Base-by-base conservation (phyloP, 2,329 filamentous ascomycete species). In the Colletotrichum sp. region DNA sequence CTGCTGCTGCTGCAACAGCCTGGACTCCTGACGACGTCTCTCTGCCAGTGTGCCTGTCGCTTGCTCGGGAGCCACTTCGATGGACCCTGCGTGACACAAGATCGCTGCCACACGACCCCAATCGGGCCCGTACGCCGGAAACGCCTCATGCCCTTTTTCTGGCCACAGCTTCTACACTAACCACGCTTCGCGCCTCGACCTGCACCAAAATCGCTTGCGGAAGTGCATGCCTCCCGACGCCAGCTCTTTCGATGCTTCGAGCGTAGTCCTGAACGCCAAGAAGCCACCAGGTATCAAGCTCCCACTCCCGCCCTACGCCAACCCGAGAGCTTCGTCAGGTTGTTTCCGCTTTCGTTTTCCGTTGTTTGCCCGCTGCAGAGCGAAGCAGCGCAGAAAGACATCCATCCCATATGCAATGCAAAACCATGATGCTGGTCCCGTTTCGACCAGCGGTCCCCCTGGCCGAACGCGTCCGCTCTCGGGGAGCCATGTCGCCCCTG, bases 401-500 rank as follows among this genome's bases (percentile, higher is more conserved):
- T 27, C 56, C 58, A 58, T 70, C 34, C 48, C 48, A 58, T 70
- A 68, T 73, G 73, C 72, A 61, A 39, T 52, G 55, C 69, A 68
- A 43, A 75, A 75, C 55, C 73, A 75, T 73, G 69, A 75, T 75
- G 73, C 73, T 48, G 43, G 69, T 43, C 32, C 67, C 27, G 62
- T 73, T 75, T 73, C 73, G 56, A 73, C 34, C 43, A 65, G 64
- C 62, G 43, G 56, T 39, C 22, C n/a, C 64, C 70, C 70, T 73
- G 32, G 62, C 64, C 56, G 56, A 75, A 73, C 64, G 39, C 55
- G 69, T 72, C 55, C 55, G 68, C 39, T 43, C 30, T 43, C 48
- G 60, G 43, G 52, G 52, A 66, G 55, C 36, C 48, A 66, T 67
- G 52, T 39, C 39, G 22, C 55, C 70, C 64, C 73, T 75, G 70